Percentiles rank a stretch among this genome's conserved stretches.
Evolutionary conservation across 1,284 basidiomycete genomes (phyloP).

Genomic region (Trichosporon sp.): DNA sequence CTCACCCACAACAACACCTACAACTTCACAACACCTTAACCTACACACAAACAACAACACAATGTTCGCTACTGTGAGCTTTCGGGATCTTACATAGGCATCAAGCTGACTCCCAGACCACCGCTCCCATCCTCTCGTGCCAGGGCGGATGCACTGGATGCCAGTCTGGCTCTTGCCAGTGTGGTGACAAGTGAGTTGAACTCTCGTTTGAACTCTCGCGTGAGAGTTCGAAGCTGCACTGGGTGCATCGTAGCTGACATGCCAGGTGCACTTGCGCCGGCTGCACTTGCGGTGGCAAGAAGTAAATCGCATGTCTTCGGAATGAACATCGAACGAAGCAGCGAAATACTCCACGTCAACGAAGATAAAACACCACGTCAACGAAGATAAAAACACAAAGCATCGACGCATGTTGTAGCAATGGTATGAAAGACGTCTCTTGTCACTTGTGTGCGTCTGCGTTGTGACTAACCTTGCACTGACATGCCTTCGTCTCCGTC

Average conservation of each 20-base stretch:
- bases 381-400: too few species aligned
- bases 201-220: not conserved
- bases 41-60: not conserved
- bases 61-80: not conserved
- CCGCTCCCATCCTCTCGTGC: not conserved
- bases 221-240: too few species aligned
- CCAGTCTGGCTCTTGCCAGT: not conserved
- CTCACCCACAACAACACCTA: not conserved
- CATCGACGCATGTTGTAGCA: conserved; percentile 1
- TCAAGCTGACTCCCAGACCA: not conserved
- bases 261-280: not conserved
- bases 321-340: too few species aligned
- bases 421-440: not conserved
- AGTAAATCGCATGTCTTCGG: not conserved
- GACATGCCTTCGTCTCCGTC: not conserved
- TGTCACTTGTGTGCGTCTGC: too few species aligned
- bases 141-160: conserved; percentile 1
- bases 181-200: not conserved
- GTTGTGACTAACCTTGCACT: too few species aligned
- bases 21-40: not conserved
- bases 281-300: conserved; percentile 1
- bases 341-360: too few species aligned
- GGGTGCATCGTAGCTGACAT: not conserved
- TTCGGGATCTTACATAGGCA: not conserved
- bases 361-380: too few species aligned